phyloP scores from a whole-genome alignment of 371 early-diverging fungal species.

The Actinomucor elegans region DNA sequence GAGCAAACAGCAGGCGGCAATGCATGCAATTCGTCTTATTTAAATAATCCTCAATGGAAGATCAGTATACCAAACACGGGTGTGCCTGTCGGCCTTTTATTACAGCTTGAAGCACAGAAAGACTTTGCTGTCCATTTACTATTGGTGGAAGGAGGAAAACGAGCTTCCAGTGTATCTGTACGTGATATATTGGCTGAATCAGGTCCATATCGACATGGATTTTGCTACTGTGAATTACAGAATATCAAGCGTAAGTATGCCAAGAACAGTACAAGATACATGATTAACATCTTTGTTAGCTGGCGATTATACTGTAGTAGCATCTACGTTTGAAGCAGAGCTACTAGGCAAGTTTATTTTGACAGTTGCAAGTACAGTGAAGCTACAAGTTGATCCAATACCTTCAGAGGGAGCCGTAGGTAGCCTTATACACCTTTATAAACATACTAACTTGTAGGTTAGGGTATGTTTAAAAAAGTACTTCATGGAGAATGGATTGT shows the following conservation, averaged over 20 bases:
- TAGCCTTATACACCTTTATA: not conserved
- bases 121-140: slow-evolving; percentile 69
- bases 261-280: not conserved
- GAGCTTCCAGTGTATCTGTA: slow-evolving; percentile 68
- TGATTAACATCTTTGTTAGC: slow-evolving; percentile 39
- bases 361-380: slow-evolving; percentile 54
- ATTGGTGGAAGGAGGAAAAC: slow-evolving; percentile 69
- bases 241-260: slow-evolving; percentile 48
- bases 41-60: slow-evolving; percentile 80
- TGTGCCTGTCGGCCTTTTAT: slow-evolving; percentile 27
- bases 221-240: slow-evolving; percentile 68
- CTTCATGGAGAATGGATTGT: slow-evolving; percentile 67
- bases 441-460: not conserved
- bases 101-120: slow-evolving; percentile 71
- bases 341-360: slow-evolving; percentile 68
- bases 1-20: slow-evolving; percentile 83
- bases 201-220: slow-evolving; percentile 70
- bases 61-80: slow-evolving; percentile 49
- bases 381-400: slow-evolving; percentile 54
- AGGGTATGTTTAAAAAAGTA: slow-evolving; percentile 75
- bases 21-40: slow-evolving; percentile 63
- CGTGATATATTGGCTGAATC: slow-evolving; percentile 70
- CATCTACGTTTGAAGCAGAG: slow-evolving; percentile 78
- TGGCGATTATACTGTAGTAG: slow-evolving; percentile 74
- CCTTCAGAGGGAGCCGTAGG: slow-evolving; percentile 82